phyloP scores from a whole-genome alignment of 2,329 filamentous ascomycete species.

The Arthrobotrys megalospora region DNA sequence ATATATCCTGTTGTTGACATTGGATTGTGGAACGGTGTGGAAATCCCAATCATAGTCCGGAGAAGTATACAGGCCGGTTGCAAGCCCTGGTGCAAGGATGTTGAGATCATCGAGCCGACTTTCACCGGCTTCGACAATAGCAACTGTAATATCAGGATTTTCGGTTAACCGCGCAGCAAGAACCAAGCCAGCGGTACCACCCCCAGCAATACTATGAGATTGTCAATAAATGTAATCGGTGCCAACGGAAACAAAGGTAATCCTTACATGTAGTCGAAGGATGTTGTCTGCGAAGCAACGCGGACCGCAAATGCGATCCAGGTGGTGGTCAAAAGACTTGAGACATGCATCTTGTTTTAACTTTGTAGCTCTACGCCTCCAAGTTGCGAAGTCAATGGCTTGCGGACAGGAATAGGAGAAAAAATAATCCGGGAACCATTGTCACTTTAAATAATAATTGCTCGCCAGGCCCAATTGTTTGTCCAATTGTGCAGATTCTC shows the following conservation, averaged over 20 bases:
- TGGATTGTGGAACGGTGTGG: constrained; percentile 67
- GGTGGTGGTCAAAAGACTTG: constrained; percentile 10
- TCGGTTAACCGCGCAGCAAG: constrained; percentile 65
- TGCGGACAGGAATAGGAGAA: constrained; percentile 18
- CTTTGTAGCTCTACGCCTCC: not conserved
- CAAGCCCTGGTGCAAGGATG: constrained; percentile 48
- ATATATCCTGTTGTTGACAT: constrained; percentile 68
- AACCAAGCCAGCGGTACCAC: constrained; percentile 64
- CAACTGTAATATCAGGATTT: constrained; percentile 63
- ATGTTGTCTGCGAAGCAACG: constrained; percentile 36
- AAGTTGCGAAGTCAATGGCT: not conserved
- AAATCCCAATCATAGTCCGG: constrained; percentile 69
- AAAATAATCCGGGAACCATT: constrained; percentile 25
- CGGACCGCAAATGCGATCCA: constrained; percentile 20
- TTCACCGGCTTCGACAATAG: constrained; percentile 54
- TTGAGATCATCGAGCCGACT: constrained; percentile 31
- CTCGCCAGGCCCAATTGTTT: constrained; percentile 2
- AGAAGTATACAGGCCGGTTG: constrained; percentile 46
- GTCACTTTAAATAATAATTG: constrained; percentile 22
- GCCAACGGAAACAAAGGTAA: not conserved
- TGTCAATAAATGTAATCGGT: not conserved
- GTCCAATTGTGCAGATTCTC: no score
- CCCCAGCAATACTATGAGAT: constrained; percentile 65
- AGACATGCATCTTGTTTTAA: constrained; percentile 32
- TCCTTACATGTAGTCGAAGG: constrained; percentile 52